Percentiles rank a stretch among this genome's conserved stretches.
These are phyloP conservation scores for Earliella scabrosa DNA, from an alignment of 1,284 basidiomycete species.

Conservation along the genomic window DNA sequence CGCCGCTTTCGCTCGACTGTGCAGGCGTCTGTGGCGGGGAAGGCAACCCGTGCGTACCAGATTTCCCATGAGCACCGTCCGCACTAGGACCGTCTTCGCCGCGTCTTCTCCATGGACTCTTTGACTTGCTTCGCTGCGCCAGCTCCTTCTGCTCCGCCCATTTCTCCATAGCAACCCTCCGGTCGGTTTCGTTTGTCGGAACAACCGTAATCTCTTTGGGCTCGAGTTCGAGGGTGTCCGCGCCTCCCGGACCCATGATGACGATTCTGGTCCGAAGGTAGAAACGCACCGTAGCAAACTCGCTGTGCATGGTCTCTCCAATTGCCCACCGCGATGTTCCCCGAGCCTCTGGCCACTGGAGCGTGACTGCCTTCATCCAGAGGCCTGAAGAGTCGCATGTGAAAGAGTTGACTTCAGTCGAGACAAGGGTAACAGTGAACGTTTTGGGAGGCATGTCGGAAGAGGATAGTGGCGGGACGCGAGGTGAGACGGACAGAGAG, in stretches of 20 bases:
- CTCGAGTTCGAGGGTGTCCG: conserved; percentile 67
- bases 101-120: conserved; percentile 52
- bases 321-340: conserved; percentile 74
- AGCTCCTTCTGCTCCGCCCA: conserved; percentile 51
- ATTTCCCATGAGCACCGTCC: conserved; percentile 15
- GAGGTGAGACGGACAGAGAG: conserved; percentile 38
- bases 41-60: conserved; percentile 15
- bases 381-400: conserved; percentile 55
- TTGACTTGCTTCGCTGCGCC: conserved; percentile 57
- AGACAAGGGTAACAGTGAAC: conserved; percentile 55
- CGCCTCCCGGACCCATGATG: conserved; percentile 57
- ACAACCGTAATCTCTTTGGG: conserved; percentile 69
- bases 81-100: conserved; percentile 21
- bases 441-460: conserved; percentile 46
- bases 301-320: conserved; percentile 73
- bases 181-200: conserved; percentile 70
- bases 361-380: conserved; percentile 65
- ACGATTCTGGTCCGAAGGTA: conserved; percentile 69
- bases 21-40: conserved; percentile 26
- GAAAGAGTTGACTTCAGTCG: conserved; percentile 59
- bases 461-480: conserved; percentile 25
- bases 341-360: conserved; percentile 74
- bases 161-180: conserved; percentile 65
- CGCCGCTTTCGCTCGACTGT: conserved; percentile 15
- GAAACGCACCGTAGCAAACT: conserved; percentile 69